Evolutionary conservation across 495 filamentous ascomycete genomes (phyloP).

Genomic region (Trichocladium antarcticum): DNA sequence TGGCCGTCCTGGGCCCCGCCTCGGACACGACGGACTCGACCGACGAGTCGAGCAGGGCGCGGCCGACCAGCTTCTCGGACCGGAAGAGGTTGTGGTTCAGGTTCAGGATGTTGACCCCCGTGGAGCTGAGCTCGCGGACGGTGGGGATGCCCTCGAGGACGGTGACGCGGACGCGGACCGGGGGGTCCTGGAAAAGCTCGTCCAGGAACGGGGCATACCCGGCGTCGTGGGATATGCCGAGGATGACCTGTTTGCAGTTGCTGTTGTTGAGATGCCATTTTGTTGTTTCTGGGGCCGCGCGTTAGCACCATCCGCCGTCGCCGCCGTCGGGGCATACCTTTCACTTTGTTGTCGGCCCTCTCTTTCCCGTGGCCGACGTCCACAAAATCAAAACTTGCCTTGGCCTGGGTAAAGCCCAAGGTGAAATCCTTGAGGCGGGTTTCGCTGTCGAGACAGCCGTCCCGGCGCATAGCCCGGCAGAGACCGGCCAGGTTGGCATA

Average conservation of each 20-base stretch:
- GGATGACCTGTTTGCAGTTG: slow-evolving; percentile 70
- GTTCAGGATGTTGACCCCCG: slow-evolving; percentile 47
- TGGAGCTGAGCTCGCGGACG: slow-evolving; percentile 50
- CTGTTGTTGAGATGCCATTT: slow-evolving; percentile 53
- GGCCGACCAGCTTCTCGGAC: slow-evolving; percentile 41
- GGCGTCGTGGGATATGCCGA: slow-evolving; percentile 69
- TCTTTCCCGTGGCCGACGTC: slow-evolving; percentile 64
- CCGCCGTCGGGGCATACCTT: slow-evolving; percentile 47
- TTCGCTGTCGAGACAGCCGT: slow-evolving; percentile 46
- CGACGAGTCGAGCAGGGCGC: slow-evolving; percentile 2
- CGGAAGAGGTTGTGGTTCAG: slow-evolving; percentile 57
- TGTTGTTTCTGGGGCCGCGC: slow-evolving; percentile 47
- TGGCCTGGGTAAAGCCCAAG: slow-evolving; percentile 63
- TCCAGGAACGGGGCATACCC: slow-evolving; percentile 62
- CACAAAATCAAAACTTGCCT: slow-evolving; percentile 60
- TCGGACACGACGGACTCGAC: background rate
- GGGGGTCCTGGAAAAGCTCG: slow-evolving; percentile 45
- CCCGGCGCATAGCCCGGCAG: slow-evolving; percentile 45
- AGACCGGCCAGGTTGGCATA: slow-evolving; percentile 60
- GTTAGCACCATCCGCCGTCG: too few species aligned
- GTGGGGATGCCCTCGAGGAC: slow-evolving; percentile 66
- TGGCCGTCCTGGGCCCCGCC: background rate
- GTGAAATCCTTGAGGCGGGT: slow-evolving; percentile 54
- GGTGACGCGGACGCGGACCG: slow-evolving; percentile 49
- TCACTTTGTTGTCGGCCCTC: slow-evolving; percentile 60